Evolutionary conservation across 2,329 filamentous ascomycete genomes (phyloP).

Genomic region (Penicillium sclerotiorum): DNA sequence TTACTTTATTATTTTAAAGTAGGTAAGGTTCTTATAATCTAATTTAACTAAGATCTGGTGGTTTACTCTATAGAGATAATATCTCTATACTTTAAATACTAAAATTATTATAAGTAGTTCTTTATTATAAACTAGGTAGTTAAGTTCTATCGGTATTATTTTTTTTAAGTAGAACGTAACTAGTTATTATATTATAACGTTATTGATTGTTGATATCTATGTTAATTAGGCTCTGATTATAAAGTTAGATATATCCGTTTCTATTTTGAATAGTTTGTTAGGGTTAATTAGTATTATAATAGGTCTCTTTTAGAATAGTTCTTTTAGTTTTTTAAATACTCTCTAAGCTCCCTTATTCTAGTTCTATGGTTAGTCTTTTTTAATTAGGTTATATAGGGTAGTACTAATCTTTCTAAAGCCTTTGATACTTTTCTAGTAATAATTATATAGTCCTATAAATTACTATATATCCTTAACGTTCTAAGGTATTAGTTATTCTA

Average conservation of each 20-base stretch:
- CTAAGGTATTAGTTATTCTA: not conserved
- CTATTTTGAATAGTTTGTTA: not conserved
- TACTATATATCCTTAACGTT: not conserved
- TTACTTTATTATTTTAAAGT: conserved; percentile 2
- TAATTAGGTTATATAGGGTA: not conserved
- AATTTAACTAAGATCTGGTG: conserved; percentile 1
- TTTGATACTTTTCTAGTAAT: not conserved
- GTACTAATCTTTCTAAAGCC: not conserved
- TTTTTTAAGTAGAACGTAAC: conserved; percentile 1
- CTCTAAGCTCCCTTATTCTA: not conserved
- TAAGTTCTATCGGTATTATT: not conserved
- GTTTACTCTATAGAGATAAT: not conserved
- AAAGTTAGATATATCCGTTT: not conserved
- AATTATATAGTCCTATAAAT: not conserved
- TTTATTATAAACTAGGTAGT: not conserved
- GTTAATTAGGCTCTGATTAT: not conserved
- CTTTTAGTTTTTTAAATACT: not conserved
- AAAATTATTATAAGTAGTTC: not conserved
- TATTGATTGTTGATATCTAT: not conserved
- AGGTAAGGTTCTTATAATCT: conserved; percentile 6
- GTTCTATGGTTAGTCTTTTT: not conserved
- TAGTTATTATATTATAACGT: not conserved
- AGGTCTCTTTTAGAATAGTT: not conserved
- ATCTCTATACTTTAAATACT: not conserved
- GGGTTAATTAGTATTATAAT: not conserved